Base-by-base conservation (phyloP, 2,329 filamentous ascomycete genomes). In the Cyphellophora attinorum region DNA sequence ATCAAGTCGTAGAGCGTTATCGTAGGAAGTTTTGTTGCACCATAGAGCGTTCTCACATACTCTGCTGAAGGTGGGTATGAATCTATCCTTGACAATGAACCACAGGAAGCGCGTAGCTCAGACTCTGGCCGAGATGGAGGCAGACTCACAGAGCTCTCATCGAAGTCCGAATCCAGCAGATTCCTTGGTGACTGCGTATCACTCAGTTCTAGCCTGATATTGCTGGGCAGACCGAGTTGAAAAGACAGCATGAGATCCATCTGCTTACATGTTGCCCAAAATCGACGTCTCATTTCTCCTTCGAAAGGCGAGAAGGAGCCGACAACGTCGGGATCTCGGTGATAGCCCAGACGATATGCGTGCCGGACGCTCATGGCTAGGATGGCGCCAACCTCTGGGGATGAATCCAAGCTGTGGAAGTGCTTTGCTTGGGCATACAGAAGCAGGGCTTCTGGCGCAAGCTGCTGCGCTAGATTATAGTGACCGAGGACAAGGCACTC, bases 181-280 rank as follows among this genome's bases (percentile, higher is more conserved):
- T 81, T 79, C 11, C 64, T 59, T 6, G 76, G 76, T n/a, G 68
- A 50, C 5, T 58, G 51, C 0, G 73, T 75, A 48, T 81, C 77
- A 23, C 65, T 70, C 31, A 78, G 71, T 42, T 76, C 71, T 25
- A 67, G 62, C 39, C 71, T 62, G 27, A 79, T 63, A 59, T 76
- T 73, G 41, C 70, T 68, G 4, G 78, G 78, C 11, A 81, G 56
- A 2, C 78, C 78, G 40, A 79, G 64, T 46, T 80, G 74, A 46
- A 79, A 79, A 1, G 73, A 68, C 2, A 74, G 65, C 10, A 81
- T 55, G 2, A 71, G 55, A 46, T 81, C 77, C 30, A 80, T 60
- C 48, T 79, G 75, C 19, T 51, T 51, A 6, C 62, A 41, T 8
- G 55, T 44, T 11, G 51, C 46, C 62, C 62, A 66, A 3, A 59